Conservation (phyloP, 202 grass and related monocot genomes). For the Carex sylvatica region DNA sequence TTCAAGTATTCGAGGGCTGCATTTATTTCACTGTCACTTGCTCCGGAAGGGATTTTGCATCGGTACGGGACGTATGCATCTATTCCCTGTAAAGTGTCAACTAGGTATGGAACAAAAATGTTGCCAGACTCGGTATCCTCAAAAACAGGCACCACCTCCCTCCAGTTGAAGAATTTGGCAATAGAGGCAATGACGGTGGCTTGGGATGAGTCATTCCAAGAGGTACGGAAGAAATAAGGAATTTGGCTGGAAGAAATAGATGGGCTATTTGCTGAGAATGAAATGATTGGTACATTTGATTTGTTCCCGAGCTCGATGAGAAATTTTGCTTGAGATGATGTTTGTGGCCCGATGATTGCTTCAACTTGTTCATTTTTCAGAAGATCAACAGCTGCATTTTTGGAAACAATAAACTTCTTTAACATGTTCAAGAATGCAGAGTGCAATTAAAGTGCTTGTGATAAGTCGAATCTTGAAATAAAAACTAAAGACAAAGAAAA, state of each 20-base stretch:
- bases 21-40: slow-evolving; percentile 29
- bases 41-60: slow-evolving; percentile 1
- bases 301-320: slow-evolving; percentile 29
- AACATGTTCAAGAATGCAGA: not conserved
- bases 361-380: slow-evolving; percentile 34
- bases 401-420: not conserved
- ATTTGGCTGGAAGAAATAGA: slow-evolving; percentile 23
- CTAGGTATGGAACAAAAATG: slow-evolving; percentile 34
- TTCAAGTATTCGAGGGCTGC: slow-evolving; percentile 5
- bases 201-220: slow-evolving; percentile 39
- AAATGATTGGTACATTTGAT: slow-evolving; percentile 37
- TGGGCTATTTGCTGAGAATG: slow-evolving; percentile 26
- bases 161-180: slow-evolving; percentile 22
- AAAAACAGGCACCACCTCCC: slow-evolving; percentile 26
- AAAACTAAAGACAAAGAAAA: not conserved
- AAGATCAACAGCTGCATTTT: slow-evolving; percentile 38
- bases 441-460: not conserved
- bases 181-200: slow-evolving; percentile 31
- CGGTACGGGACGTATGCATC: slow-evolving; percentile 17
- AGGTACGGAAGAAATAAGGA: slow-evolving; percentile 40
- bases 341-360: slow-evolving; percentile 37
- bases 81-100: slow-evolving; percentile 20
- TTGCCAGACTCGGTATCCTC: slow-evolving; percentile 39
- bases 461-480: not conserved
- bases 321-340: slow-evolving; percentile 30